phyloP scores from a whole-genome alignment of 176 grass and related monocot genomes.

The Luzula sylvatica region DNA sequence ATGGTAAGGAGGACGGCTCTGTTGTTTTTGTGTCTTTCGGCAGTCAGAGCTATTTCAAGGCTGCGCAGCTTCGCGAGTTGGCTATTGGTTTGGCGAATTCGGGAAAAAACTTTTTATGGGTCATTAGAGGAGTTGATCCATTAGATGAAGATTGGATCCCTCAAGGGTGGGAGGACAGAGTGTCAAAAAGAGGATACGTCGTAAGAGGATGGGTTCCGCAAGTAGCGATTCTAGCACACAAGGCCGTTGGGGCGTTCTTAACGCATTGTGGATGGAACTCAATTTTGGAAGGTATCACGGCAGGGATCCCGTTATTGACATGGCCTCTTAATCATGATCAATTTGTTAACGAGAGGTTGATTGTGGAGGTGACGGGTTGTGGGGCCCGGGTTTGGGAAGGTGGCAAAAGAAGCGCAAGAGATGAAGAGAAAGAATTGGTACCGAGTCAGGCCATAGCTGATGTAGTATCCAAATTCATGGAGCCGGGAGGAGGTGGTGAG shows the following conservation, averaged over 20 bases:
- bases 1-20: too few species aligned
- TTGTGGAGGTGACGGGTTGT: conserved; percentile 39
- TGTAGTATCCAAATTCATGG: conserved; percentile 36
- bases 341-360: conserved; percentile 66
- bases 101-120: too few species aligned
- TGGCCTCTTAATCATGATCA: conserved; percentile 65
- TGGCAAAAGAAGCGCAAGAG: conserved; percentile 27
- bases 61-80: too few species aligned
- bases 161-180: conserved; percentile 45
- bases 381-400: conserved; percentile 43
- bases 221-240: conserved; percentile 43
- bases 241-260: conserved; percentile 47
- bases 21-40: too few species aligned
- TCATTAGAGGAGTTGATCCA: too few species aligned
- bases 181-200: conserved; percentile 33
- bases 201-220: conserved; percentile 54
- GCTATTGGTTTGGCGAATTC: conserved; percentile 50
- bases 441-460: conserved; percentile 28
- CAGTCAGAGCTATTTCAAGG: too few species aligned
- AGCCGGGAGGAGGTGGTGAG: conserved; percentile 17
- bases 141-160: conserved; percentile 32
- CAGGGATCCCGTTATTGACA: conserved; percentile 60
- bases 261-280: conserved; percentile 63
- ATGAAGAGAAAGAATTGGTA: conserved; percentile 27
- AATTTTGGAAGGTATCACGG: conserved; percentile 42